Percentiles rank a stretch among this genome's conserved stretches.
Conservation (phyloP, 257 asterid species). For the Solanum chaucha region DNA sequence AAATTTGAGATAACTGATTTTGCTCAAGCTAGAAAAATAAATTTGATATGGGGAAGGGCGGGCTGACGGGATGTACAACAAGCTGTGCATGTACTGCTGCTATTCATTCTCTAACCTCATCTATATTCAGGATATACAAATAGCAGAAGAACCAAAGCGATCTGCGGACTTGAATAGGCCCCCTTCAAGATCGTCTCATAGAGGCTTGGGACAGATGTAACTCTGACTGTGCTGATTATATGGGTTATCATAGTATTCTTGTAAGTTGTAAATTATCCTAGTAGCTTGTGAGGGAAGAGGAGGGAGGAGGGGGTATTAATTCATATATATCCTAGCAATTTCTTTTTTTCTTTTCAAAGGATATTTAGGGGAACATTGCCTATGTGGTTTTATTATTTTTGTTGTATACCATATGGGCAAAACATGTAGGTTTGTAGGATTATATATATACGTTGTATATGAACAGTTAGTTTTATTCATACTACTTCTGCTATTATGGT, state of each 20-base stretch:
- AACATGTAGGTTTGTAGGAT: background rate
- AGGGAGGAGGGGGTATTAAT: background rate
- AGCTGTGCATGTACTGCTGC: background rate
- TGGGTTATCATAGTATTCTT: constrained; percentile 17
- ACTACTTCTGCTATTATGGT: background rate
- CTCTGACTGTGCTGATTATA: constrained; percentile 31
- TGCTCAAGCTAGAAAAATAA: background rate
- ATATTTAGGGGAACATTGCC: constrained; percentile 12
- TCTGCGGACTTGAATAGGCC: constrained; percentile 38
- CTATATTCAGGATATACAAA: constrained; percentile 50
- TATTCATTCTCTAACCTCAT: background rate
- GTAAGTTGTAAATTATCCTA: constrained; percentile 56
- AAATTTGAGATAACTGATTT: background rate
- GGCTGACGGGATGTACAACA: background rate
- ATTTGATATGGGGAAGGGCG: background rate
- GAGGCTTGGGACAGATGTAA: constrained; percentile 58
- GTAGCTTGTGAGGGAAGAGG: constrained; percentile 29
- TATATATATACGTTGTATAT: background rate
- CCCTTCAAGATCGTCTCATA: constrained; percentile 56
- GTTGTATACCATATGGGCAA: constrained; percentile 48
- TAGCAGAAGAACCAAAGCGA: constrained; percentile 48
- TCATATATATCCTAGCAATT: constrained; percentile 22
- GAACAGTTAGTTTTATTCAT: background rate
- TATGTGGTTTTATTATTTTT: constrained; percentile 59
- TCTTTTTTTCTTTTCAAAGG: constrained; percentile 17